Base-by-base conservation (phyloP, 331 rosid species). In the Cydonia oblonga region DNA sequence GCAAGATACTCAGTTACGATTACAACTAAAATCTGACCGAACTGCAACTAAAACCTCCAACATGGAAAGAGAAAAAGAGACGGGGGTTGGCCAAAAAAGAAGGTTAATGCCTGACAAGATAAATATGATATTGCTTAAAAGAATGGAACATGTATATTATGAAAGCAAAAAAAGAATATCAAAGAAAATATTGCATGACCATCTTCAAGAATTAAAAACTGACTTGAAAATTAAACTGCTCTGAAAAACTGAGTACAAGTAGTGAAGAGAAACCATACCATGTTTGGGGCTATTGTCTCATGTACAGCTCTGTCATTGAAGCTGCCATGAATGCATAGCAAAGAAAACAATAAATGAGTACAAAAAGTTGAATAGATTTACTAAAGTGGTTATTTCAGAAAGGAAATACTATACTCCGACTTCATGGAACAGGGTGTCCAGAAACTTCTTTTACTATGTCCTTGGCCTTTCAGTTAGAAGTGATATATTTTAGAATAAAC, bases 291-390 rank as follows among this genome's bases (percentile, higher is more conserved):
- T 66, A 76, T 78, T 58, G 77, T 24, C 72, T 85, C 89, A 57
- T 75, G 80, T 78, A 66, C 49, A 60, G 88, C 71, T 38, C 66
- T 84, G 26, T 78, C 85, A 49, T 82, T 91, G 61, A 82, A 77
- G 82, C 60, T 85, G 14, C 89, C 89, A 74, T 69, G 76, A 70
- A 96, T 91, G 81, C 75, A 73, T 32, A 68, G 64, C 38, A 54
- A 32, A 44, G 64, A 80, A 19, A 25, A 76, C 54, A 28, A 61
- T 5, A 70, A 44, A 70, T 75, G 67, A 76, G 82, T 73, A 79
- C 73, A 74, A 71, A 64, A 33, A 76, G 71, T 46, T 66, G 54
- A 35, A 2, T 74, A 28, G 68, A 66, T 29, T 69, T 67, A 35
- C 64, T 66, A 20, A 75, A 40, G 15, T 3, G 54, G 56, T 24